Conservation (phyloP, 352 stramenopile genomes). For the Globisporangium cystogenes region DNA sequence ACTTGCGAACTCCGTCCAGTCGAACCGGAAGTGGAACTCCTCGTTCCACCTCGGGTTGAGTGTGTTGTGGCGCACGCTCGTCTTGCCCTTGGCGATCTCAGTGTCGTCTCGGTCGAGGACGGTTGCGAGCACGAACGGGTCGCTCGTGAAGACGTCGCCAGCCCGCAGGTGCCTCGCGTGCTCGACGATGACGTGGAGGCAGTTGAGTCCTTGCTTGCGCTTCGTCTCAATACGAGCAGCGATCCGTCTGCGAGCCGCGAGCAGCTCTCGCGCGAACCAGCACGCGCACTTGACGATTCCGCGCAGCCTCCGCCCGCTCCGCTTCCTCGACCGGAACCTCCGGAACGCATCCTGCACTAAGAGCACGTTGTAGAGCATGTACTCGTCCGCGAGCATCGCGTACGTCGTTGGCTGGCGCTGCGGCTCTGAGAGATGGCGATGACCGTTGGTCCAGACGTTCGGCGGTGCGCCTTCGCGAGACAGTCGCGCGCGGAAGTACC, state of each 20-base stretch:
- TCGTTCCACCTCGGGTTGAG: slow-evolving; percentile 69
- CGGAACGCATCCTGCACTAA: slow-evolving; percentile 66
- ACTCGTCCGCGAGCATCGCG: slow-evolving; percentile 45
- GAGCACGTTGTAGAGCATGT: slow-evolving; percentile 58
- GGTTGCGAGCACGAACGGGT: slow-evolving; percentile 51
- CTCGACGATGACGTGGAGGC: slow-evolving; percentile 51
- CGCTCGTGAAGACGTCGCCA: slow-evolving; percentile 51
- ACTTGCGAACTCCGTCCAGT: slow-evolving; percentile 4
- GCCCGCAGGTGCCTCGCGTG: slow-evolving; percentile 36
- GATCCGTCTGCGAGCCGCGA: slow-evolving; percentile 19
- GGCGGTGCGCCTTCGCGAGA: neutral
- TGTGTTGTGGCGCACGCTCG: slow-evolving; percentile 42
- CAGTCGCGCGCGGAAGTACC: slow-evolving; percentile 38
- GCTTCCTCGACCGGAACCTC: slow-evolving; percentile 16
- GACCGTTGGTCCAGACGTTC: neutral
- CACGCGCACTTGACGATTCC: slow-evolving; percentile 27
- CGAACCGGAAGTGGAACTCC: slow-evolving; percentile 43
- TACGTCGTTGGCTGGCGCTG: slow-evolving; percentile 28
- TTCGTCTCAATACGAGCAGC: slow-evolving; percentile 16
- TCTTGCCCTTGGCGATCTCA: slow-evolving; percentile 35
- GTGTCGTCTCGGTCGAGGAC: slow-evolving; percentile 16
- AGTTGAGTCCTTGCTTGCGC: slow-evolving; percentile 41
- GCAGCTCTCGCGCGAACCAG: slow-evolving; percentile 20
- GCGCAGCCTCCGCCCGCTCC: slow-evolving; percentile 17
- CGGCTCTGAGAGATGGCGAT: neutral